Evolutionary conservation across 2,329 filamentous ascomycete species (phyloP).

Genomic region (Phialophora tarda): DNA sequence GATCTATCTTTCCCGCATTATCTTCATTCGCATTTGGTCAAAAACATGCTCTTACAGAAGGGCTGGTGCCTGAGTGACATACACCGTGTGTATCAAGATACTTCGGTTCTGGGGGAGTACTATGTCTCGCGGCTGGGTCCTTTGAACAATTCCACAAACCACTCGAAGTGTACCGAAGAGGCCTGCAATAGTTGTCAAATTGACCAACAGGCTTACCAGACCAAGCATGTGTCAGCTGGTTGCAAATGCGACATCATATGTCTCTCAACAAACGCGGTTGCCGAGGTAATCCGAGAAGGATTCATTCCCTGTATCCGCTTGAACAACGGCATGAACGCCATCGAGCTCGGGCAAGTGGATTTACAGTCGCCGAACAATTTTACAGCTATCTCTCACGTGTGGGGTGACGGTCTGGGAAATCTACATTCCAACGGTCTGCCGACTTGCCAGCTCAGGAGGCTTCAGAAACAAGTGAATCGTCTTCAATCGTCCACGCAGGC

Average conservation of each 20-base stretch:
- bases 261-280: neutral
- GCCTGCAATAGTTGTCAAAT: neutral
- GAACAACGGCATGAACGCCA: neutral
- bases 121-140: conserved; percentile 8
- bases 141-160: neutral
- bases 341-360: neutral
- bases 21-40: neutral
- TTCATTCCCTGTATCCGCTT: neutral
- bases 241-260: neutral
- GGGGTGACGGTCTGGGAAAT: conserved; percentile 8
- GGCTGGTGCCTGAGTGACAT: conserved; percentile 5
- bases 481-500: too few relatives aligned
- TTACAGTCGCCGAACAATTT: neutral
- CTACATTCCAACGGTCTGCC: conserved; percentile 5
- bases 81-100: neutral
- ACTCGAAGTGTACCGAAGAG: neutral
- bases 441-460: conserved; percentile 2
- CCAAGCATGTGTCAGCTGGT: neutral
- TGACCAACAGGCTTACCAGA: neutral
- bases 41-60: neutral
- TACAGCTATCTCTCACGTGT: conserved; percentile 7
- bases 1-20: neutral
- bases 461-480: neutral
- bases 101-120: neutral
- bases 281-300: neutral